Evolutionary conservation across 805 yeast genomes (phyloP), one percentile per base, ranked within the genome.

Genomic region (Metschnikowia vanudenii): DNA sequence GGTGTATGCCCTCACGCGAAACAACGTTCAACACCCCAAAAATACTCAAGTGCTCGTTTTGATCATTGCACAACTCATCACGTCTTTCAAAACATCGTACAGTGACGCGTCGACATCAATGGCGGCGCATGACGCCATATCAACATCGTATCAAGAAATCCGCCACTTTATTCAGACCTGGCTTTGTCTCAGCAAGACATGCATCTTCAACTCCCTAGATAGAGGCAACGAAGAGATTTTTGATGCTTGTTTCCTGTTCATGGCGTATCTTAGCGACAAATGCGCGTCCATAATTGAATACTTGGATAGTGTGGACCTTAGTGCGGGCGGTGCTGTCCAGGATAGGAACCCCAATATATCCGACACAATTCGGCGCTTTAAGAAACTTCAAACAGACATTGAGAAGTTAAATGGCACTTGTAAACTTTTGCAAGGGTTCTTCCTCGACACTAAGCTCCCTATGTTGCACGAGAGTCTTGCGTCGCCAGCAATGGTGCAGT

Each of bases 181-280:
- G 58, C 46, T 54, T n/a, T 31, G 47, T 14, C 45, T 54, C 36
- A 32, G 48, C 38, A 33, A 36, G 8, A 30, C 32, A n/a, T 46
- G 53, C 37, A 43, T 54, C 9, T 54, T 51, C 45, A 49, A 54
- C 33, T 43, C 53, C 16, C 38, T 48, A 28, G 58, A 50, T 17
- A 37, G 39, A 17, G 58, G 58, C 16, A 69, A 69, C 46, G 53
- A 52, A 2, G 60, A 56, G 22, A 50, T 68, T 16, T 68, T 69
- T 38, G 52, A 53, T 11, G 63, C 59, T 9, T 28, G 52, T 4
- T 28, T 35, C 10, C 39, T 37, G 47, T 36, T 50, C 26, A 43
- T 50, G n/a, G 36, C 22, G 4, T 56, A 44, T 37, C 28, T 50
- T 1, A 22, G 12, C 19, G 36, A 20, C 14, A 50, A 52, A 36